phyloP scores from a whole-genome alignment of 2,329 filamentous ascomycete species.

The Colletotrichum camelliae region DNA sequence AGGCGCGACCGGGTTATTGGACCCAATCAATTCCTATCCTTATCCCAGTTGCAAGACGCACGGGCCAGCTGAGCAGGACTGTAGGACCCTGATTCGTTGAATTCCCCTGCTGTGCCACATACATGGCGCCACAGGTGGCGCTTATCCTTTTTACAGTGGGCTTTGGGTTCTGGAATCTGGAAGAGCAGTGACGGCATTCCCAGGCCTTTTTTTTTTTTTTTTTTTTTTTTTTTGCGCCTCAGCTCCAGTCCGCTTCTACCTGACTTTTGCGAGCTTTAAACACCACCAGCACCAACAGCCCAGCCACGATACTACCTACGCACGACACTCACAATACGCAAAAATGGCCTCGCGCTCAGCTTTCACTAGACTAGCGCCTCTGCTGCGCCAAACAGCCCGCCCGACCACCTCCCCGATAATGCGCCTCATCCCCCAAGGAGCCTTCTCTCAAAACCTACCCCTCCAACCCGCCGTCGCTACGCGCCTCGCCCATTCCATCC shows the following conservation, averaged over 20 bases:
- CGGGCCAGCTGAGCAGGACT: background rate
- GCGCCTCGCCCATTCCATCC: slow-evolving; percentile 33
- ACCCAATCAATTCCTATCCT: background rate
- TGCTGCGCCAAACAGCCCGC: slow-evolving; percentile 6
- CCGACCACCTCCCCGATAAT: background rate
- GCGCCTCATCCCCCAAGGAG: background rate
- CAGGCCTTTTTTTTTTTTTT: background rate
- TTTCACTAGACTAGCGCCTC: background rate
- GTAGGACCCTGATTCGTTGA: background rate
- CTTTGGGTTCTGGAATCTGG: background rate
- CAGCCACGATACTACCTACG: background rate
- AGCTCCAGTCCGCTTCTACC: background rate
- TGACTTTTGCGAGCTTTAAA: background rate
- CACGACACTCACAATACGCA: background rate
- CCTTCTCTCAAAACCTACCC: background rate
- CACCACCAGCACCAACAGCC: background rate
- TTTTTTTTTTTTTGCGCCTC: background rate
- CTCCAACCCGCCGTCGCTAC: slow-evolving; percentile 3
- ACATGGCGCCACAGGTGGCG: background rate
- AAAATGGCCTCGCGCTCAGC: slow-evolving; percentile 17
- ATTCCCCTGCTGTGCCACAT: background rate
- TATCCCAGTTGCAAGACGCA: background rate
- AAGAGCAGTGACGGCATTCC: slow-evolving; percentile 15
- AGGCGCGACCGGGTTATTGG: background rate
- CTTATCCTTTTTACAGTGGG: background rate